Conservation (phyloP, 108 stramenopile species). For the Conticribra guillardii region DNA sequence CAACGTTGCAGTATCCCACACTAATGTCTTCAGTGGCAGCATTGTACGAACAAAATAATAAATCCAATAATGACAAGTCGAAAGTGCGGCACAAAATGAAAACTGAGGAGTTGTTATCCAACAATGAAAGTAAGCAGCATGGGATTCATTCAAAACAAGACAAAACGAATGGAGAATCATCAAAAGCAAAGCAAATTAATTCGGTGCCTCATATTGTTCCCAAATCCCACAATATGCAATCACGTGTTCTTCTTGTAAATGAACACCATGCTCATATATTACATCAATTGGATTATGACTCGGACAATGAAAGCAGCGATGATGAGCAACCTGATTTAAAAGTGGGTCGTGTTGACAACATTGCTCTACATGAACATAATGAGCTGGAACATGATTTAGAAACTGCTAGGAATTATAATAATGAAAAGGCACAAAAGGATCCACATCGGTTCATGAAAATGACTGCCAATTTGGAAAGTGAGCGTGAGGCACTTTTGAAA, state of each 20-base stretch:
- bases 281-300: slow-evolving; percentile 36
- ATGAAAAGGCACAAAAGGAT: slow-evolving; percentile 16
- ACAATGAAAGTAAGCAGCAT: too few species aligned
- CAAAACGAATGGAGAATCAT: neutral
- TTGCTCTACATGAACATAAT: too few species aligned
- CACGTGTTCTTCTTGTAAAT: slow-evolving; percentile 26
- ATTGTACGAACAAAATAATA: slow-evolving; percentile 17
- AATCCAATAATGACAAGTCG: neutral
- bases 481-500: slow-evolving; percentile 24
- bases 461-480: slow-evolving; percentile 35
- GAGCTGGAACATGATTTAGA: slow-evolving; percentile 33
- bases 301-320: slow-evolving; percentile 39
- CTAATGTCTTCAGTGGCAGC: slow-evolving; percentile 29
- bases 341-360: slow-evolving; percentile 5
- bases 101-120: too few species aligned
- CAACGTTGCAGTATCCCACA: neutral
- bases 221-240: neutral
- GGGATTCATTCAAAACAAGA: neutral
- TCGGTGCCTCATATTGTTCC: slow-evolving; percentile 2
- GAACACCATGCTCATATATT: slow-evolving; percentile 36
- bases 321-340: slow-evolving; percentile 11
- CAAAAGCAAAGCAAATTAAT: neutral
- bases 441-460: slow-evolving; percentile 47
- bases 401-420: neutral
- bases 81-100: too few species aligned